phyloP scores from a whole-genome alignment of 768 basidiomycete species.

The Podaxis rugospora region DNA sequence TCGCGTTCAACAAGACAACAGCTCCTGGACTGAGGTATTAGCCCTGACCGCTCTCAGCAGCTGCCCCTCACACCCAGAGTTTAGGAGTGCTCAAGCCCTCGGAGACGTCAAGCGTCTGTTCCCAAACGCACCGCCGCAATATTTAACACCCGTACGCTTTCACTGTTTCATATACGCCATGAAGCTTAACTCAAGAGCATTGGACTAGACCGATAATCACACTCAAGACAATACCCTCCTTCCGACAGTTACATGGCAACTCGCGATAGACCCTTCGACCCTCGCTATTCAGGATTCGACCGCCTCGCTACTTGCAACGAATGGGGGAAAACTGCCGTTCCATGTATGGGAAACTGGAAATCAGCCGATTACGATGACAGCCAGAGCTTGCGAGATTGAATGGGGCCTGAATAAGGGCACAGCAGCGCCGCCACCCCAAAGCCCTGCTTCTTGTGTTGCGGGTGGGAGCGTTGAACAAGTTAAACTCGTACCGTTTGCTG shows the following conservation, averaged over 20 bases:
- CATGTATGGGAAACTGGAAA: conserved; percentile 36
- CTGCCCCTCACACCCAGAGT: background rate
- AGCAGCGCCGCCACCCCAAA: conserved; percentile 30
- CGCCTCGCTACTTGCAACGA: conserved; percentile 17
- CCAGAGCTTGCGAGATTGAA: conserved; percentile 31
- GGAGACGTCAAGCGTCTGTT: conserved; percentile 28
- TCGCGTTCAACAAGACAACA: conserved; percentile 29
- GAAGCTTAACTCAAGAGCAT: background rate
- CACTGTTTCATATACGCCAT: background rate
- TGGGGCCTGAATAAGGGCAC: conserved; percentile 30
- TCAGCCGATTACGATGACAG: conserved; percentile 35
- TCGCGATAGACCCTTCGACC: conserved; percentile 35
- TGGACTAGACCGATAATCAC: conserved; percentile 30
- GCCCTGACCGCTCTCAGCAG: background rate
- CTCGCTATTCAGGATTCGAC: conserved; percentile 27
- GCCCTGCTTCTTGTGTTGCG: conserved; percentile 26
- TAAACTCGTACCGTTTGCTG: conserved; percentile 35
- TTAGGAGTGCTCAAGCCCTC: conserved; percentile 34
- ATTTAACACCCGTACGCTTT: conserved; percentile 30
- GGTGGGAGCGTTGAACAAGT: conserved; percentile 26
- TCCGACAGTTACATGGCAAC: conserved; percentile 32
- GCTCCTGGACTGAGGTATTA: conserved; percentile 27
- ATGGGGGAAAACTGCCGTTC: conserved; percentile 22
- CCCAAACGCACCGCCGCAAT: conserved; percentile 31
- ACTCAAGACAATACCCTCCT: conserved; percentile 34